Evolutionary conservation across 2,329 filamentous ascomycete species (phyloP).

Genomic region (Aspergillus sp.): DNA sequence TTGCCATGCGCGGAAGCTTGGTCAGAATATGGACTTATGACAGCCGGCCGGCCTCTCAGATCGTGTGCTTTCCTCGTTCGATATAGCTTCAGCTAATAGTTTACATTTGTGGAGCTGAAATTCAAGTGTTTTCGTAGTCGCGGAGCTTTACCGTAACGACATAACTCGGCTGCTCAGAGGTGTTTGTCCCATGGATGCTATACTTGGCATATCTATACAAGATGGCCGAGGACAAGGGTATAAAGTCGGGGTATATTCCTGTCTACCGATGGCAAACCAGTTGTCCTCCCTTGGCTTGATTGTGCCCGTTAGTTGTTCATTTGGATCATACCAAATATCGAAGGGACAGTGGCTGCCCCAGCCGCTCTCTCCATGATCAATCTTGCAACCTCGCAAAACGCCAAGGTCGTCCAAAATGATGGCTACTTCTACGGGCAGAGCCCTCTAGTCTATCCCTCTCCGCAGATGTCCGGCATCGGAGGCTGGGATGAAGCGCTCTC

Average conservation of each 20-base stretch:
- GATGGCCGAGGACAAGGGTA: not conserved
- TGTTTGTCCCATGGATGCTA: not conserved
- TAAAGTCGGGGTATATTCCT: not conserved
- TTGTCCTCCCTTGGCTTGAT: not conserved
- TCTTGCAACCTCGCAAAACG: not conserved
- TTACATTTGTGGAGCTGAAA: not conserved
- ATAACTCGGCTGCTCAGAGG: not conserved
- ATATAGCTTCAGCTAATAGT: too few species aligned
- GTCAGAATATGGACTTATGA: not conserved
- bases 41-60: not conserved
- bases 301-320: not conserved
- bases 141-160: not conserved
- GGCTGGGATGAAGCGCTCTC: not conserved
- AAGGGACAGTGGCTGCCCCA: slow-evolving; percentile 15
- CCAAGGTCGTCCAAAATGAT: not conserved
- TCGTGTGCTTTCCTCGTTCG: not conserved
- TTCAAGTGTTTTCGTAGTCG: not conserved
- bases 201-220: not conserved
- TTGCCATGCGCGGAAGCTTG: not conserved
- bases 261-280: not conserved
- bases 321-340: slow-evolving; percentile 2
- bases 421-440: not conserved
- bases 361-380: not conserved
- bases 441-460: not conserved
- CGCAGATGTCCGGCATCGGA: not conserved